These are phyloP conservation scores for Boletus huronensis DNA, from an alignment of 768 basidiomycete genomes.

Conservation along the genomic window DNA sequence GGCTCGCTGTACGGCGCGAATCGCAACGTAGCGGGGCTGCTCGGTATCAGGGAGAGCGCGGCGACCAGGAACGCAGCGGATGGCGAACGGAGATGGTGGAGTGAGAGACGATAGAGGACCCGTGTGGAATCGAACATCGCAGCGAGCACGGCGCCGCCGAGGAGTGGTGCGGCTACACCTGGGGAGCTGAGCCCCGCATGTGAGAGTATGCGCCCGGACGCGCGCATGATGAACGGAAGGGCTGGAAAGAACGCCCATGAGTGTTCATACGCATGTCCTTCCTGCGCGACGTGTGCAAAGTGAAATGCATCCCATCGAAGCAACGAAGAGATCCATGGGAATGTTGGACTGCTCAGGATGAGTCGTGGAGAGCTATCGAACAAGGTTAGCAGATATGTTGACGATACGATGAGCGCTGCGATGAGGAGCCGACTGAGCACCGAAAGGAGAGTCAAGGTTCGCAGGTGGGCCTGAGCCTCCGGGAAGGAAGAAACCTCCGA, in stretches of 20 bases:
- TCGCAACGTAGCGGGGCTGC: conserved; percentile 71
- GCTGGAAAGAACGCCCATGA: conserved; percentile 88
- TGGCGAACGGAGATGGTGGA: conserved; percentile 51
- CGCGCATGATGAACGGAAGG: conserved; percentile 51
- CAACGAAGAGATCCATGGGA: conserved; percentile 31
- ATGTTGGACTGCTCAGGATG: conserved; percentile 4
- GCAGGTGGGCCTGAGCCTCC: conserved; percentile 14
- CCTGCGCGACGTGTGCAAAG: conserved; percentile 63
- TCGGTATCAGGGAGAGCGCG: conserved; percentile 71
- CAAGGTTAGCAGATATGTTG: conserved; percentile 18
- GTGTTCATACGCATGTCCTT: conserved; percentile 66
- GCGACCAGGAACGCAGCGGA: conserved; percentile 59
- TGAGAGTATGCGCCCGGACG: conserved; percentile 26
- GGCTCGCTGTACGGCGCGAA: conserved; percentile 81
- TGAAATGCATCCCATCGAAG: conserved; percentile 90
- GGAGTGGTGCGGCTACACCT: conserved; percentile 29
- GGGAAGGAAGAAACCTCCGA: background rate
- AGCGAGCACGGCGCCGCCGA: conserved; percentile 37
- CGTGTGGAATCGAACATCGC: conserved; percentile 41
- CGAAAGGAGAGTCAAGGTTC: conserved; percentile 21
- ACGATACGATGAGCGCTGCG: conserved; percentile 17
- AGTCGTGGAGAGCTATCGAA: conserved; percentile 31
- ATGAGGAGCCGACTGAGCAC: conserved; percentile 19
- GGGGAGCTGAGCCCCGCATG: background rate
- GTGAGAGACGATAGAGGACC: conserved; percentile 56